Percentiles rank a stretch among this genome's conserved stretches.
These are phyloP conservation scores for Sistotremastrum suecicum DNA, from an alignment of 768 basidiomycete genomes.

Conservation along the genomic window DNA sequence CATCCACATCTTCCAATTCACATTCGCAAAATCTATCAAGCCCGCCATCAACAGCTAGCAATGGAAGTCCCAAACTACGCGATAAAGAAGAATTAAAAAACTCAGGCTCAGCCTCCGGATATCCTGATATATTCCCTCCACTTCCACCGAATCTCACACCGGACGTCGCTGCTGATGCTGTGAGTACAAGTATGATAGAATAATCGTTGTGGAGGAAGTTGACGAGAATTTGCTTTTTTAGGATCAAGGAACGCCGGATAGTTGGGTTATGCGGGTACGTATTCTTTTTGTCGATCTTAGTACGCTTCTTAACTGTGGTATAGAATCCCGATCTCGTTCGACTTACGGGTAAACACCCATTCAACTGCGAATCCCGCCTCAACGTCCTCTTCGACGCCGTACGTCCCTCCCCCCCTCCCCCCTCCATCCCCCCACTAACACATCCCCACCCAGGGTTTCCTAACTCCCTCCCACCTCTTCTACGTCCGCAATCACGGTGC, in stretches of 20 bases:
- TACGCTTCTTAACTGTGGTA: not conserved
- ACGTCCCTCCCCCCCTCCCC: constrained; percentile 2
- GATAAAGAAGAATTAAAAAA: too few relatives aligned
- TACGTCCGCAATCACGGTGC: constrained; percentile 54
- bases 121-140: constrained; percentile 12
- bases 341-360: constrained; percentile 46
- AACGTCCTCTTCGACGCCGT: constrained; percentile 27
- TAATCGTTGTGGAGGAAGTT: too few relatives aligned
- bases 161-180: constrained; percentile 12
- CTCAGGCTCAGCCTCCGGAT: constrained; percentile 3
- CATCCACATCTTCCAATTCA: too few relatives aligned
- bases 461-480: constrained; percentile 39
- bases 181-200: constrained; percentile 1
- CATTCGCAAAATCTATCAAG: too few relatives aligned
- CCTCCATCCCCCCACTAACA: not conserved
- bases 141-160: constrained; percentile 13
- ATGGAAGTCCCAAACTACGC: too few relatives aligned
- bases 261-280: constrained; percentile 25
- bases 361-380: constrained; percentile 40
- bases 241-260: constrained; percentile 25
- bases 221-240: not conserved
- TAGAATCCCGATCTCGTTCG: constrained; percentile 28
- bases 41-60: too few relatives aligned
- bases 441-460: constrained; percentile 25
- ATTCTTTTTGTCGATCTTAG: not conserved